A percentile compares a stretch with the other conserved stretches of the same genome.
Conservation (phyloP, 2,329 filamentous ascomycete genomes). For the Neofusicoccum kwambonambiense region DNA sequence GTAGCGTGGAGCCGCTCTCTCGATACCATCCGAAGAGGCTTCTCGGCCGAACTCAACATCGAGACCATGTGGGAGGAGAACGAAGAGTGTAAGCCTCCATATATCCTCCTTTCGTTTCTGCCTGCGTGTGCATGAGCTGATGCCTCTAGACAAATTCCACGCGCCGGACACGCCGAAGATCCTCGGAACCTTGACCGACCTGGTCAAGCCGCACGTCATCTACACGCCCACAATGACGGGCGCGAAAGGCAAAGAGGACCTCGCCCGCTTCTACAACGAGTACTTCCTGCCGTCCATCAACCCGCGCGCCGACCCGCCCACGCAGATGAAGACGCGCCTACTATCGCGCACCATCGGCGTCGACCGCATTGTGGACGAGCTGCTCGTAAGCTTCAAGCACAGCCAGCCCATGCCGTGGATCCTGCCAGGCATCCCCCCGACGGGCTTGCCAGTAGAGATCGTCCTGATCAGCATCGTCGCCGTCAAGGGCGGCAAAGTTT, state of each 20-base stretch:
- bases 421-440: conserved; percentile 57
- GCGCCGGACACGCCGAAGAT: conserved; percentile 37
- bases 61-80: conserved; percentile 46
- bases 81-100: conserved; percentile 29
- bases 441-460: conserved; percentile 57
- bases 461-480: conserved; percentile 58
- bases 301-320: conserved; percentile 37
- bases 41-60: conserved; percentile 50
- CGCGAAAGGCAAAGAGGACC: conserved; percentile 42
- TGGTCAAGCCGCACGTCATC: conserved; percentile 40
- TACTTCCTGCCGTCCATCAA: conserved; percentile 53
- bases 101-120: not conserved
- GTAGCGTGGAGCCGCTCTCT: conserved; percentile 69
- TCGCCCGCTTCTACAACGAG: conserved; percentile 54
- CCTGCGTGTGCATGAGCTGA: conserved; percentile 12
- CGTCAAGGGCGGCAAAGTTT: conserved; percentile 53
- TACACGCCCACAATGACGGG: conserved; percentile 49
- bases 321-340: conserved; percentile 47
- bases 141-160: conserved; percentile 35
- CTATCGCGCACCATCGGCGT: conserved; percentile 58
- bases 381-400: conserved; percentile 58
- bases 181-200: conserved; percentile 37
- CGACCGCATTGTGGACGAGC: conserved; percentile 61
- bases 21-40: conserved; percentile 58
- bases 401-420: conserved; percentile 59